phyloP scores from a whole-genome alignment of 2,329 filamentous ascomycete genomes.

The Aspergillus piperis region DNA sequence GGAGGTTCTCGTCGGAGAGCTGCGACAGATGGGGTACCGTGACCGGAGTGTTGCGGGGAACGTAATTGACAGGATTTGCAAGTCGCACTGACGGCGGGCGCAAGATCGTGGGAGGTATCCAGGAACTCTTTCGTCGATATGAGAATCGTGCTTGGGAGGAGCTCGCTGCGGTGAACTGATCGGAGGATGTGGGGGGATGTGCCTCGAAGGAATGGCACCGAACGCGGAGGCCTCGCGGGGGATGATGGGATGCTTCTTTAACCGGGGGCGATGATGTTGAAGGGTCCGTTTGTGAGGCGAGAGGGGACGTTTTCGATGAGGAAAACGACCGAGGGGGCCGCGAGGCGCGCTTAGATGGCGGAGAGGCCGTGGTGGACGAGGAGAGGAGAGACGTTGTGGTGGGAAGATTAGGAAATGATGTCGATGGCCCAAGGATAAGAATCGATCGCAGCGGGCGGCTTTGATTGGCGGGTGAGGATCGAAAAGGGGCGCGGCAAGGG shows the following conservation, averaged over 20 bases:
- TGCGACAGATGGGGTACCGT: slow-evolving; percentile 40
- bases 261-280: slow-evolving; percentile 42
- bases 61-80: slow-evolving; percentile 64
- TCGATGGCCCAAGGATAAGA: slow-evolving; percentile 9
- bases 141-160: slow-evolving; percentile 13
- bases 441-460: slow-evolving; percentile 5
- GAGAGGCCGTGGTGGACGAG: slow-evolving; percentile 17
- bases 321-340: slow-evolving; percentile 10
- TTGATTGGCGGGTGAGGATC: slow-evolving; percentile 26
- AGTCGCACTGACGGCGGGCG: slow-evolving; percentile 53
- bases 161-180: slow-evolving; percentile 14
- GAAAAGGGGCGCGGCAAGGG: slow-evolving; percentile 29
- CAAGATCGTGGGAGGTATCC: slow-evolving; percentile 25
- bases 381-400: slow-evolving; percentile 12
- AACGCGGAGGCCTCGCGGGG: slow-evolving; percentile 20
- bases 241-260: slow-evolving; percentile 29
- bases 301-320: slow-evolving; percentile 32
- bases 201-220: slow-evolving; percentile 19
- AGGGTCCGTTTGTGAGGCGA: slow-evolving; percentile 19
- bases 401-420: slow-evolving; percentile 7
- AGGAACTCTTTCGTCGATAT: slow-evolving; percentile 16
- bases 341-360: slow-evolving; percentile 11
- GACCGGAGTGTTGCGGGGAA: slow-evolving; percentile 56
- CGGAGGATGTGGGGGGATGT: slow-evolving; percentile 17
- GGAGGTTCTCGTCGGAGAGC: slow-evolving; percentile 37